Evolutionary conservation across 2,329 filamentous ascomycete species (phyloP), one percentile per base, ranked within the genome.

Genomic region (Stachybotrys echinatus): DNA sequence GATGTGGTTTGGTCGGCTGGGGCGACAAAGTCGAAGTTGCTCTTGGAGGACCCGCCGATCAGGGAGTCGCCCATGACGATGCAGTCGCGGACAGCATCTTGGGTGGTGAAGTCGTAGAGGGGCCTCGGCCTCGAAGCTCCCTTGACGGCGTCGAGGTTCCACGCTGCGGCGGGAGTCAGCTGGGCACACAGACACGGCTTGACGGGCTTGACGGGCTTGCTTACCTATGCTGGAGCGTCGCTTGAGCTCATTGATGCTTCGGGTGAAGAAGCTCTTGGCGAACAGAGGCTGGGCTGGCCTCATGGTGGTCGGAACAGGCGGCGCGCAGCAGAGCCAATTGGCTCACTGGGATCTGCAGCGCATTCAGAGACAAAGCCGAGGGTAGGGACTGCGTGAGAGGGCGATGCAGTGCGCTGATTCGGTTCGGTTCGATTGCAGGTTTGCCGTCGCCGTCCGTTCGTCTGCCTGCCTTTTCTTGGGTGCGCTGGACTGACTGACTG

Each of bases 61-160:
- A 92, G 87, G 50, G 77, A 76, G 66, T 99, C 92, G 57, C 85
- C 88, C 84, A 97, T 94, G 56, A 88, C 75, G 67, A 95, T 94
- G 67, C 78, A 81, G 54, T 74, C 70, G 34, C 68, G 56, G 37
- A 82, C 60, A 4, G 73, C 72, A 20, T 73, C 70, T 40, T 72
- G 63, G 18, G 63, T 58, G 59, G 78, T 72, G 70, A 92, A 92
- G 57, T 75, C 72, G 61, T 85, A 79, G 31, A 94, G 76, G 6
- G 78, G 73, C 52, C 80, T 81, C 1, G 88, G 84, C 21, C 79
- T 80, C 2, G 75, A 76, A 21, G 87, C 81, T 22, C 77, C 78
- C 57, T 81, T 83, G 59, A 90, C 75, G 46, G 79, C 85, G 68
- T 92, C 87, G 58, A 87, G 74, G 48, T 79, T 87, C 55, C 88